Evolutionary conservation across 2,329 filamentous ascomycete species (phyloP).

Genomic region (Elsinoe perseae): DNA sequence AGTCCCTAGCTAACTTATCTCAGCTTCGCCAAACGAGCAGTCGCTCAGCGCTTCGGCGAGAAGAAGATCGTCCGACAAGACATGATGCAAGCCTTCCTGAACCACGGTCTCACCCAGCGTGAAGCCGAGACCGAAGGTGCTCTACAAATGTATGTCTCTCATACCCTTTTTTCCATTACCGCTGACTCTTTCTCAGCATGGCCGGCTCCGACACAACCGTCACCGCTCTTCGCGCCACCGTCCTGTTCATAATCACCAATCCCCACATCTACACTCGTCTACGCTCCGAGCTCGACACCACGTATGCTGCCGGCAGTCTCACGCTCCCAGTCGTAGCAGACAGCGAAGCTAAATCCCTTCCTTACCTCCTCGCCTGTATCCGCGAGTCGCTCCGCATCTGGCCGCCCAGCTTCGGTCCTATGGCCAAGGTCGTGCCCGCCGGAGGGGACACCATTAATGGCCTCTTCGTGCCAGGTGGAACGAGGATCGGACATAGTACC

Average conservation of each 20-base stretch:
- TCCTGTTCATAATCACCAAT: constrained; percentile 33
- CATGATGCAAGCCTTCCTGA: no score
- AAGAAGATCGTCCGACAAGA: no score
- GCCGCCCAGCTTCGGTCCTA: constrained; percentile 36
- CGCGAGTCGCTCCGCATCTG: constrained; percentile 34
- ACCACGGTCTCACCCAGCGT: no score
- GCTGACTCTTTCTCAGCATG: constrained; percentile 14
- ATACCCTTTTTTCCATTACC: no score
- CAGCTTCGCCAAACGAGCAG: no score
- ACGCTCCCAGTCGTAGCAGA: constrained; percentile 20
- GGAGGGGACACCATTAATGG: constrained; percentile 25
- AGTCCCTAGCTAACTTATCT: no score
- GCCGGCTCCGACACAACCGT: constrained; percentile 40
- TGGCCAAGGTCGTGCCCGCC: constrained; percentile 23
- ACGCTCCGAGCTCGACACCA: constrained; percentile 29
- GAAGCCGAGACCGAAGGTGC: no score
- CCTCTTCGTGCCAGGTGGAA: constrained; percentile 20
- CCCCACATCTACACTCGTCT: constrained; percentile 26
- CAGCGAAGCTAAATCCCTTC: constrained; percentile 23
- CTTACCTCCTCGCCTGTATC: constrained; percentile 27
- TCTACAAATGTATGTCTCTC: no score
- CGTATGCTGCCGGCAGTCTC: constrained; percentile 22
- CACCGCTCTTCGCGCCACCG: constrained; percentile 31
- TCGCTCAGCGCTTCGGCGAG: no score
- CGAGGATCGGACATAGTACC: not conserved